phyloP scores from a whole-genome alignment of 768 basidiomycete species.

The Lepiota venenata region DNA sequence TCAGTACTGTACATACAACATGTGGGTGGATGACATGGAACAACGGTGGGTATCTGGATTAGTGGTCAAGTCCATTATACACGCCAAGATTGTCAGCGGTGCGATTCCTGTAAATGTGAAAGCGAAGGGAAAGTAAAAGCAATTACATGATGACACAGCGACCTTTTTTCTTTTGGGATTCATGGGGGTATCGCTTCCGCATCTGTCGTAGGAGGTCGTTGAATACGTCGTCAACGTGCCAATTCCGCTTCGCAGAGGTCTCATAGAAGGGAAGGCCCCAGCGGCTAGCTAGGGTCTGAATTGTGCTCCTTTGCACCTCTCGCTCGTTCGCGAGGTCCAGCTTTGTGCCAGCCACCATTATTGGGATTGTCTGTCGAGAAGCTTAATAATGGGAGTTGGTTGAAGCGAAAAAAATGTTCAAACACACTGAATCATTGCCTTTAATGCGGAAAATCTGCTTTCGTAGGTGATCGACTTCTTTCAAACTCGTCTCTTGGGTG shows the following conservation, averaged over 20 bases:
- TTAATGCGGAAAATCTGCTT: conserved; percentile 82
- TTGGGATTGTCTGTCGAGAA: conserved; percentile 54
- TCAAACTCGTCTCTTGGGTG: conserved; percentile 77
- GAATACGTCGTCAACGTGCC: conserved; percentile 78
- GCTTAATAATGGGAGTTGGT: neutral
- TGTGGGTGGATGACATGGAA: neutral
- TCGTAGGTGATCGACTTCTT: conserved; percentile 75
- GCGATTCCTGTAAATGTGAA: neutral
- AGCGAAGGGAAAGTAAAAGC: neutral
- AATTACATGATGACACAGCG: conserved; percentile 42
- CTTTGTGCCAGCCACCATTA: conserved; percentile 86
- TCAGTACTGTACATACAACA: neutral
- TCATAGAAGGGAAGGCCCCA: conserved; percentile 83
- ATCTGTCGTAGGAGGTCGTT: conserved; percentile 75
- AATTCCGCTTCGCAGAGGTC: conserved; percentile 84
- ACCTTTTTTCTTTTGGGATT: conserved; percentile 31
- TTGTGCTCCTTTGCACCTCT: conserved; percentile 64
- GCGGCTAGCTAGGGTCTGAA: conserved; percentile 57
- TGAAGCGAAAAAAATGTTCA: neutral
- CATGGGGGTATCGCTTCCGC: conserved; percentile 59
- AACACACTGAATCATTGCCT: conserved; percentile 55
- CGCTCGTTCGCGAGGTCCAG: conserved; percentile 78
- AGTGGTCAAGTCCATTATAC: neutral
- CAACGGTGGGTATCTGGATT: conserved; percentile 2
- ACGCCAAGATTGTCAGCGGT: neutral